Evolutionary conservation across 139 green algal species (phyloP), one percentile per base, ranked within the genome.

Genomic region (Chlamydomonas sp.): DNA sequence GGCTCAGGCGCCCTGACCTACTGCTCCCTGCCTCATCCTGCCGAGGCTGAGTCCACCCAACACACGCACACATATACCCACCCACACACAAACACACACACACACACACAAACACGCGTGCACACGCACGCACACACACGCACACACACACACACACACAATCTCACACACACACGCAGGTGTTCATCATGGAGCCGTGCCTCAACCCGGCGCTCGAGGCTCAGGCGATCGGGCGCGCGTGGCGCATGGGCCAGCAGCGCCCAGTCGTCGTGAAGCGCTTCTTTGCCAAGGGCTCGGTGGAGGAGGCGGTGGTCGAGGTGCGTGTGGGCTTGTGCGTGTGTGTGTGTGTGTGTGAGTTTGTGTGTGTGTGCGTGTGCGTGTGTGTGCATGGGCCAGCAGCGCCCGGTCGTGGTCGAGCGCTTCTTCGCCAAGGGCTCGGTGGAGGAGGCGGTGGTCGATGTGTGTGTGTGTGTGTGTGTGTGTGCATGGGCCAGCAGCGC

Each of bases 131-230:
- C 29, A 67, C 24, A 24, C 24, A 57, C 54, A 1, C 26, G 62
- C 62, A 69, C 22, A 63, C n/a, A 63, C 20, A 64, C 34, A 48
- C n/a, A n/a, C n/a, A n/a, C n/a, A n/a, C n/a, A n/a, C n/a, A n/a
- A n/a, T n/a, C n/a, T n/a, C n/a, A n/a, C 43, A 68, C 22, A 5
- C 74, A 85, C 61, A 81, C 67, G 37, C 68, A 89, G 34, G 77
- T 91, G 20, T 88, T 85, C 66, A 71, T 91, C 57, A 70, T 92
- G 58, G 89, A 95, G 80, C 89, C 89, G 3, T 80, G 74, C 62
- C 58, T 93, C 26, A 94, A 95, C 81, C 89, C 87, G 0, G 85
- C 89, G 2, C 74, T 92, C 63, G 89, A 95, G 77, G 83, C 90
- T 57, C 85, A 89, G 76, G 87, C 87, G 48, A 85, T 93, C 38